A percentile compares a stretch with the other conserved stretches of the same genome.
Conservation (phyloP, 345 rosid genomes). For the Cardamine resedifolia region DNA sequence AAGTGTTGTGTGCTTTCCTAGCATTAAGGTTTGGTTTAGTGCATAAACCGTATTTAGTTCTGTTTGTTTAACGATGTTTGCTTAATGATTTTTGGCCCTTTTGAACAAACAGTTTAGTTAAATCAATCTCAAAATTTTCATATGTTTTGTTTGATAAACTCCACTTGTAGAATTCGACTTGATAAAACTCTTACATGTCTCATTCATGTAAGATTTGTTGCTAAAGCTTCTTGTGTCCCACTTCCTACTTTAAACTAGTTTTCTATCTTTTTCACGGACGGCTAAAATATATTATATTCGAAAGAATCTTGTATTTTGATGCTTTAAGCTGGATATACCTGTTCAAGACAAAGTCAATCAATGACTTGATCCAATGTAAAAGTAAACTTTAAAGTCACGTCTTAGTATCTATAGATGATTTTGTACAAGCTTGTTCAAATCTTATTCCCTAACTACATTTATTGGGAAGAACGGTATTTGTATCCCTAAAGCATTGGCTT, state of each 20-base stretch:
- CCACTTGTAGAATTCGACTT: not conserved
- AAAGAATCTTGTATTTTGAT: slow-evolving; percentile 17
- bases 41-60: not conserved
- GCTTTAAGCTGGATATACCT: slow-evolving; percentile 14
- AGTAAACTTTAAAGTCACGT: slow-evolving; percentile 23
- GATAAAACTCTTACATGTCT: not conserved
- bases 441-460: not conserved
- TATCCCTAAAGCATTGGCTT: not conserved
- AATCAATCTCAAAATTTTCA: not conserved
- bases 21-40: not conserved
- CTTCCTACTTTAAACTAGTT: not conserved
- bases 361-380: slow-evolving; percentile 31
- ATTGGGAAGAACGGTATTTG: not conserved
- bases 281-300: slow-evolving; percentile 3
- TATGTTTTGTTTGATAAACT: not conserved
- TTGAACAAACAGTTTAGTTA: slow-evolving; percentile 1
- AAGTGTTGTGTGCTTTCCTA: not conserved
- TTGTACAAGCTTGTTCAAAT: slow-evolving; percentile 9
- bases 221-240: slow-evolving; percentile 25
- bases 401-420: slow-evolving; percentile 2
- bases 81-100: not conserved
- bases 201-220: not conserved
- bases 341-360: slow-evolving; percentile 29
- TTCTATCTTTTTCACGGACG: not conserved
- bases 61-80: not conserved